Base-by-base conservation (phyloP, 768 basidiomycete genomes). In the Termitomyces sp. region DNA sequence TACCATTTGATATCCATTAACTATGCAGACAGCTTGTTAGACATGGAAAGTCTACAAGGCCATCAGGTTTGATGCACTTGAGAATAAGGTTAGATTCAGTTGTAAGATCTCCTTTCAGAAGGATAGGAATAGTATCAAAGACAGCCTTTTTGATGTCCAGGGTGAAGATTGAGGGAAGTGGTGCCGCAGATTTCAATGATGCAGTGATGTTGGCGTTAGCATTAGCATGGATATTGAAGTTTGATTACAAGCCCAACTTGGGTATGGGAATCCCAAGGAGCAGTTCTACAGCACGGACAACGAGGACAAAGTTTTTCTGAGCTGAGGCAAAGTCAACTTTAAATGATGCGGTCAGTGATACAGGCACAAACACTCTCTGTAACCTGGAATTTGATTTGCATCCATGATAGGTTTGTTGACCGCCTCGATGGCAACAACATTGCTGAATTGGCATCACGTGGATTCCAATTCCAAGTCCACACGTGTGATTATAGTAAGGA, bases 1-100 rank as follows among this genome's bases (percentile, higher is more conserved):
- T 92, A 90, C 90, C 90, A 92, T 55, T 81, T 83, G 44, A 88
- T 63, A 59, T 92, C 88, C 88, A 91, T 91, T 65, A 90, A 60
- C 89, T 91, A 59, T 5, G 25, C 35, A 16, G 20, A 29, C 22
- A 27, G 0, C 22, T 16, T 13, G 13, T 29, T 52, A 29, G 52
- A 22, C 18, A 31, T 63, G 50, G 46, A 51, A 16, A 18, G 39
- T 63, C 45, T 53, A 49, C 35, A 18, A 44, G 15, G 23, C 45
- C 50, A 13, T 29, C 13, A 22, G 16, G 41, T 5, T n/a, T 20
- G 32, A 44, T 70, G 11, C 58, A 79, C 79, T 67, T 77, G 5
- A 78, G 76, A 12, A 70, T 62, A 54, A 70, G 61, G n/a, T 60
- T 38, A 52, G 35, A 36, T 35, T 59, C 18, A 29, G 44, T 2